Base-by-base conservation (phyloP, 2,329 filamentous ascomycete genomes). In the Pseudofabraea citricarpa region DNA sequence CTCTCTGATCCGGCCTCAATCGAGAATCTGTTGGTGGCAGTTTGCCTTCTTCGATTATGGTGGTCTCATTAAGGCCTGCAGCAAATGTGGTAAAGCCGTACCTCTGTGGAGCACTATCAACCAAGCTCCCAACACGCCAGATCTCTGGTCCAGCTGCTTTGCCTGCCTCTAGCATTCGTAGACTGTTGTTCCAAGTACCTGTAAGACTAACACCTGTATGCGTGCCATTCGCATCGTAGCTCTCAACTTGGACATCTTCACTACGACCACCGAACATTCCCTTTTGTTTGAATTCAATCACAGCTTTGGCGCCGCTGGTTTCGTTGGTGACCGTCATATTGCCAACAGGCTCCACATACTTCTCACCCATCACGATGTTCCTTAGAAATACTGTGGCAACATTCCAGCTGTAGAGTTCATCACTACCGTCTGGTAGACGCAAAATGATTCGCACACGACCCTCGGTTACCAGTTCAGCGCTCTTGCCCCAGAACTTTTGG, bases 401-500 rank as follows among this genome's bases (percentile, higher is more conserved):
- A 36, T 78, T 85, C 89, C 90, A 98, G 55, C 83, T 90, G 68
- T 91, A 98, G 48, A 81, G 76, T 61, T 97, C 91, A 43, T 88
- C 86, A 1, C 72, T 77, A 2, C 77, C 75, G 60, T 93, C 77
- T 0, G 72, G 54, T 39, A 83, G 61, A 20, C 75, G 83, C 21
- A 98, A 70, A 29, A 83, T 80, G 29, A 96, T 73, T 38, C 90
- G 80, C 3, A 89, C 83, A 20, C 88, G 85, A 2, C 93, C 93
- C 43, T 96, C 91, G 0, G 90, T 97, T 48, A 87, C 93, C 49
- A 98, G 81, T 65, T 98, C 93, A 3, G 89, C 89, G 43, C 85
- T 91, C 70, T 97, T 97, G 44, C 93, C 93, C 93, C 93, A 97
- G 70, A 98, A 98, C 62, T 97, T 97, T 61, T 98, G 91, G 18